Evolutionary conservation across 148 eudicot genomes (phyloP), one percentile per base, ranked within the genome.

Genomic region (Diospyros kaki): DNA sequence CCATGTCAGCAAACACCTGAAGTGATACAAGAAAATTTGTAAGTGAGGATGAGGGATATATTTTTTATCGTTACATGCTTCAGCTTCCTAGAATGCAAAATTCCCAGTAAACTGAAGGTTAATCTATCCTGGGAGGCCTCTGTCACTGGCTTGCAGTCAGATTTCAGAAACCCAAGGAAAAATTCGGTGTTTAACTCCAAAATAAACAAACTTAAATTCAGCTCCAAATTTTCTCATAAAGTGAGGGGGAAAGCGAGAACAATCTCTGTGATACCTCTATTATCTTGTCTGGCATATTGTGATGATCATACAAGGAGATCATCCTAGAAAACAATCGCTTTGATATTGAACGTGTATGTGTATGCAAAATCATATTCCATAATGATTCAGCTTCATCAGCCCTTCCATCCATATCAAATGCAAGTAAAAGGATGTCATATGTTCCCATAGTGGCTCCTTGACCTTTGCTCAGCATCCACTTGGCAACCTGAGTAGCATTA

Each of bases 401-500:
- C 80, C 98, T 89, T 17, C 59, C 56, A 73, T 85, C 90, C 86
- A 83, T 86, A 75, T 92, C 98, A 78, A 85, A 92, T 18, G 98
- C 97, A 62, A 92, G 82, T 9, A 92, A 79, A 63, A 92, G 84
- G 55, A 84, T 72, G 78, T 94, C 96, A 71, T 92, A 92, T 54
- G 98, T 90, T 59, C 86, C 85, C 98, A 94, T 92, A 69, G 98
- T 94, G 71, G 93, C 90, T 76, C 97, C 96, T 89, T 94, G 97
- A 72, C 97, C 98, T 87, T 92, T 94, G 82, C 98, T 83, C 75
- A 94, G 73, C 98, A 94, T 94, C 98, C 98, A 94, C 83, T 94
- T 94, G 44, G 95, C 88, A 76, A 94, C 86, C 98, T 91, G 81
- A 14, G 79, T 45, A 76, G 54, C 63, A 76, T 9, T 60, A 28